A percentile compares a stretch with the other conserved stretches of the same genome.
Conservation (phyloP, 2,329 filamentous ascomycete genomes). For the Cryphonectria carpinicola region DNA sequence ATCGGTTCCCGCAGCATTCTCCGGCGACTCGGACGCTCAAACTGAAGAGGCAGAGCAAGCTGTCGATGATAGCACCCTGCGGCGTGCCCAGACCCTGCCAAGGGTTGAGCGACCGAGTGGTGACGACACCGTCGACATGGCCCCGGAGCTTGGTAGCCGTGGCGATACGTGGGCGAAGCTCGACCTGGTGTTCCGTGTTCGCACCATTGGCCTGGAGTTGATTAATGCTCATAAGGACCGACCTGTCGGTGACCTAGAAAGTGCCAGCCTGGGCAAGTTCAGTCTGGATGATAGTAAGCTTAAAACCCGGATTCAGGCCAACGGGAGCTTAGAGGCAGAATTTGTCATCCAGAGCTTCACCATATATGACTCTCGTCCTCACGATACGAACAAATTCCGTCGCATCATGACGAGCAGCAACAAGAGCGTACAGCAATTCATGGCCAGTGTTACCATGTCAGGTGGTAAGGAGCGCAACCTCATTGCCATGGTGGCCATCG, state of each 20-base stretch:
- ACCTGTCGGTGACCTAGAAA: conserved; percentile 77
- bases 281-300: conserved; percentile 90
- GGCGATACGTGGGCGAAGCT: conserved; percentile 87
- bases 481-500: conserved; percentile 90
- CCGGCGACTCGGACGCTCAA: conserved; percentile 70
- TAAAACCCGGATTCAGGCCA: conserved; percentile 91
- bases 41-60: conserved; percentile 77
- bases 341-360: conserved; percentile 93
- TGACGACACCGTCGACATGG: conserved; percentile 56
- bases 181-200: conserved; percentile 87
- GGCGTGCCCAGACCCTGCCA: conserved; percentile 52
- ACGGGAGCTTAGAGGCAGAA: conserved; percentile 90
- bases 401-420: conserved; percentile 98
- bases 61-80: conserved; percentile 61
- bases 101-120: conserved; percentile 52
- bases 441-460: conserved; percentile 94
- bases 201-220: conserved; percentile 86
- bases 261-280: conserved; percentile 88
- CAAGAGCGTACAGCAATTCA: conserved; percentile 94
- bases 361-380: conserved; percentile 86
- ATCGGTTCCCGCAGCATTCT: conserved; percentile 86
- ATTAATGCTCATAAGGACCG: conserved; percentile 75
- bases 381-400: conserved; percentile 91
- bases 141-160: conserved; percentile 71
- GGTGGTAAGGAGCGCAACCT: conserved; percentile 79